Conservation (phyloP, 2,329 filamentous ascomycete species). For the Diaporthe citrichinensis region DNA sequence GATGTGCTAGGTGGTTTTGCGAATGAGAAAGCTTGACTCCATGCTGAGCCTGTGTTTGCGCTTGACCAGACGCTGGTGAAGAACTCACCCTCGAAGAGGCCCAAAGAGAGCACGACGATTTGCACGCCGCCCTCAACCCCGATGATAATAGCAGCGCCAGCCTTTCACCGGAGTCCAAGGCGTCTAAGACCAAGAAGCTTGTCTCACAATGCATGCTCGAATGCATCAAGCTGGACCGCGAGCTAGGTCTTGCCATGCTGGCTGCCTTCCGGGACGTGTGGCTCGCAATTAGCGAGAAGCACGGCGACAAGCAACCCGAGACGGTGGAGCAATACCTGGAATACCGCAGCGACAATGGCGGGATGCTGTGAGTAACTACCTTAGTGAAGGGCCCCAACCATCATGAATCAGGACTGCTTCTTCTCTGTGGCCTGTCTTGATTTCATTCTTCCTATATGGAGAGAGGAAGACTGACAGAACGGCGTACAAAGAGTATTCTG, state of each 20-base stretch:
- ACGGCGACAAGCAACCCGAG: neutral
- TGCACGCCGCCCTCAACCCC: neutral
- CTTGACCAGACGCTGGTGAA: neutral
- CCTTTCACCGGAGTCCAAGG: neutral
- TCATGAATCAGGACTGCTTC: neutral
- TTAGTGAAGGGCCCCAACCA: neutral
- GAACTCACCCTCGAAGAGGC: conserved; percentile 9
- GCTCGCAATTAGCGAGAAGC: neutral
- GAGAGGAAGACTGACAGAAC: neutral
- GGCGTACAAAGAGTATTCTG: neutral
- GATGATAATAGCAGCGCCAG: neutral
- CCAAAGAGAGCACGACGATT: neutral
- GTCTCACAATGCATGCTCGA: conserved; percentile 5
- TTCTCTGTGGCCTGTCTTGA: neutral
- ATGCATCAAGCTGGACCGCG: neutral
- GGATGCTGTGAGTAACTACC: conserved; percentile 1
- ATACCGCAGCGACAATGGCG: neutral
- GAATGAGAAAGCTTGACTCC: neutral
- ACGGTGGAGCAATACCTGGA: neutral
- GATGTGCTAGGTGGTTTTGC: neutral
- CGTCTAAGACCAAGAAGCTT: conserved; percentile 5
- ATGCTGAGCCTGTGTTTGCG: neutral
- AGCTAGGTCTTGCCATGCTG: neutral
- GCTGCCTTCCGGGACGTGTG: neutral
- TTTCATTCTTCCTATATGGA: too few relatives aligned